Evolutionary conservation across 2,329 filamentous ascomycete species (phyloP).

Genomic region (Curvularia hawaiiensis): DNA sequence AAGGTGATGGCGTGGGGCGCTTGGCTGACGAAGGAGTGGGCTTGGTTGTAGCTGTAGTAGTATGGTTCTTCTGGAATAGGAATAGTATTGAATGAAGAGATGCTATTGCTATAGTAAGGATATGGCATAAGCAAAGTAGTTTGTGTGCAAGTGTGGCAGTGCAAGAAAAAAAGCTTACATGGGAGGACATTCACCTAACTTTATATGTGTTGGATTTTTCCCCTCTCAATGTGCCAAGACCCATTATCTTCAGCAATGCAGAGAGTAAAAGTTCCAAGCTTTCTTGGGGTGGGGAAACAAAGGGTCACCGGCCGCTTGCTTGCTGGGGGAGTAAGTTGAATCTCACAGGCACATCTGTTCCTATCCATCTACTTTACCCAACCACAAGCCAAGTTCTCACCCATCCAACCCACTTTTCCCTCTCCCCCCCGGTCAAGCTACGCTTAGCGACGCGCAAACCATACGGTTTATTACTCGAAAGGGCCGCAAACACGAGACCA

Average conservation of each 20-base stretch:
- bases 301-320: background rate
- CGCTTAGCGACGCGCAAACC: background rate
- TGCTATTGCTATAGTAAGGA: background rate
- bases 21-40: conserved; percentile 5
- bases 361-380: background rate
- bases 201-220: conserved; percentile 17
- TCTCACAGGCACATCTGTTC: background rate
- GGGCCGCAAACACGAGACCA: conserved; percentile 7
- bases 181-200: background rate
- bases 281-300: background rate
- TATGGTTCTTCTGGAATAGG: background rate
- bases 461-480: background rate
- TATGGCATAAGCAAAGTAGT: background rate
- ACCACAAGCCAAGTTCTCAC: background rate
- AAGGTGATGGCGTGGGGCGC: conserved; percentile 11
- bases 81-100: background rate
- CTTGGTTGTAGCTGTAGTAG: background rate
- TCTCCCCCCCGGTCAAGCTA: background rate
- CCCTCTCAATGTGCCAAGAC: background rate
- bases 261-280: background rate
- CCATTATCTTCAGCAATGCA: background rate
- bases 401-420: background rate
- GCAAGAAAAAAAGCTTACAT: conserved; percentile 6
- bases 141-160: conserved; percentile 6
- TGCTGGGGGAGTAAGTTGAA: background rate